These are phyloP conservation scores for Conticribra guillardii DNA, from an alignment of 108 stramenopile species.

Conservation along the genomic window DNA sequence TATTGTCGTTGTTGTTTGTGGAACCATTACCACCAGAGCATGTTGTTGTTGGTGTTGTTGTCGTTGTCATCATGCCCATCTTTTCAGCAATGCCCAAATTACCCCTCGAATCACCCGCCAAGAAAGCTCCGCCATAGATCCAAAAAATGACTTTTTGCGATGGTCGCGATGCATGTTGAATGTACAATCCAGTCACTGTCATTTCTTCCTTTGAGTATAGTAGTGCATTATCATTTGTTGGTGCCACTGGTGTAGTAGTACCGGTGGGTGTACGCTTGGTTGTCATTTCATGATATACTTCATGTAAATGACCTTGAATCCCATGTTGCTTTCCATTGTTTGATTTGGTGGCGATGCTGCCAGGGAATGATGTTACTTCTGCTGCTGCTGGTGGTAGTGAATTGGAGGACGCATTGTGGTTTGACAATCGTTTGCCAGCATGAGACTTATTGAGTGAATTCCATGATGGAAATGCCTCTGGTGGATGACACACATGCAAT, in stretches of 20 bases:
- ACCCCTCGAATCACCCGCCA: constrained; percentile 70
- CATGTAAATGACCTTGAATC: constrained; percentile 40
- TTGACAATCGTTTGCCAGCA: no score
- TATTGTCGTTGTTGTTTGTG: no score
- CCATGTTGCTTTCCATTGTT: constrained; percentile 43
- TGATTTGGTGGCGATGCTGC: constrained; percentile 16
- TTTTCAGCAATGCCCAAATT: constrained; percentile 60
- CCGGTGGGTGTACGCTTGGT: constrained; percentile 33
- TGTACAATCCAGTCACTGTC: constrained; percentile 63
- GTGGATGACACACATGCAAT: constrained; percentile 60
- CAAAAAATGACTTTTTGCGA: constrained; percentile 71
- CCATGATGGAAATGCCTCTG: constrained; percentile 41
- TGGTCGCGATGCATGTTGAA: constrained; percentile 49
- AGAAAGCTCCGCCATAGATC: constrained; percentile 83
- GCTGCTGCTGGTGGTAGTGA: no score
- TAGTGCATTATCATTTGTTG: not conserved
- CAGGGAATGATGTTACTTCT: no score
- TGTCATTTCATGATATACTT: constrained; percentile 50
- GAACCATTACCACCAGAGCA: no score
- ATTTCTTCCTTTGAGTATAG: constrained; percentile 17
- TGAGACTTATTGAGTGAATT: constrained; percentile 25
- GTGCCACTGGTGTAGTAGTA: not conserved
- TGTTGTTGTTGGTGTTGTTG: no score
- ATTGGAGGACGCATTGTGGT: no score
- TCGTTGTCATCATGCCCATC: constrained; percentile 49